These are phyloP conservation scores for cucumber (Cucumis sativus) DNA, from an alignment of 306 rosid genomes.

Conservation along the genomic window Cucumber_9930_V3 NC_026656.2:18601501-18602000, in stretches of 20 bases:
- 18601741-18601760: neutral
- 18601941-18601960: conserved; percentile 75
- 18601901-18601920: conserved; percentile 83
- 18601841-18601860: conserved; percentile 31
- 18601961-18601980: conserved; percentile 60
- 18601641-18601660: conserved; percentile 16
- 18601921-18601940: conserved; percentile 64
- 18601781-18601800: conserved; percentile 21
- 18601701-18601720: conserved; percentile 32
- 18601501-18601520: conserved; percentile 10
- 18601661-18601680: conserved; percentile 17
- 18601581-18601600: neutral
- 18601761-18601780: neutral
- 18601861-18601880: conserved; percentile 59
- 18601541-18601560: conserved; percentile 16
- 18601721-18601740: conserved; percentile 13
- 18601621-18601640: conserved; percentile 20
- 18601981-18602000: conserved; percentile 70
- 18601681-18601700: conserved; percentile 14
- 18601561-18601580: neutral
- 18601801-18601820: conserved; percentile 36
- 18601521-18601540: conserved; percentile 9
- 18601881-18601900: conserved; percentile 54
- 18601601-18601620: conserved; percentile 24
- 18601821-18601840: conserved; percentile 18